Evolutionary conservation across 495 filamentous ascomycete species (phyloP), one percentile per base, ranked within the genome.

Genomic region (Lasiosphaeris hirsuta): DNA sequence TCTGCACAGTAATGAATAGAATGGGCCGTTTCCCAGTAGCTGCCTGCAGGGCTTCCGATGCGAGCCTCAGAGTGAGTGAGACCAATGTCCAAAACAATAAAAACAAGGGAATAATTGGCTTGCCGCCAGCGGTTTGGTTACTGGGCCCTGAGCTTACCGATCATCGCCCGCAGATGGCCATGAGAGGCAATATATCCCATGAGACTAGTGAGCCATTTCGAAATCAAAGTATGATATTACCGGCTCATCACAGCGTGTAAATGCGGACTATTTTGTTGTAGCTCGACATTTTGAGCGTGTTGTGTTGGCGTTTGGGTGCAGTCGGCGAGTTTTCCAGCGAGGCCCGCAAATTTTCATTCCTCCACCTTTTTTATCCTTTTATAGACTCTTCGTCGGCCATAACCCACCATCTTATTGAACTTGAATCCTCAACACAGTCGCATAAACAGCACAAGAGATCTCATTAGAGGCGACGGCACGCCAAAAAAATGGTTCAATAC

Each of bases 401-500:
- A 34, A 23, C 51, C 10, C 10, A 18, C 9, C n/a, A 18, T 30
- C 44, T 37, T 1, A 10, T 9, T 4, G 5, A 30, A 15, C 13
- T n/a, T 15, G 35, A 37, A 15, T 35, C 10, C 36, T 40, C 43
- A 34, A 48, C 8, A 15, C 1, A 8, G 10, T 33, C 4, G 23
- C 0, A 30, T 1, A 33, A 37, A 19, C 2, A 30, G 5, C 23
- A 5, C 23, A 30, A 30, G 23, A 30, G 23, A n/a, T n/a, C n/a
- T n/a, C n/a, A n/a, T n/a, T n/a, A n/a, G n/a, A n/a, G 5, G 23
- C 2, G 23, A 30, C 23, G 23, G 5, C 23, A 39, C 2, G 4
- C 37, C 0, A 6, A 7, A 4, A 6, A n/a, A 36, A 90, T 90
- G 88, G 81, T 88, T 4, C 86, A 86, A 67, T 88, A 90, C 66